Conservation (phyloP, 139 green algal species). For the Deuterostichococcus epilithicus region DNA sequence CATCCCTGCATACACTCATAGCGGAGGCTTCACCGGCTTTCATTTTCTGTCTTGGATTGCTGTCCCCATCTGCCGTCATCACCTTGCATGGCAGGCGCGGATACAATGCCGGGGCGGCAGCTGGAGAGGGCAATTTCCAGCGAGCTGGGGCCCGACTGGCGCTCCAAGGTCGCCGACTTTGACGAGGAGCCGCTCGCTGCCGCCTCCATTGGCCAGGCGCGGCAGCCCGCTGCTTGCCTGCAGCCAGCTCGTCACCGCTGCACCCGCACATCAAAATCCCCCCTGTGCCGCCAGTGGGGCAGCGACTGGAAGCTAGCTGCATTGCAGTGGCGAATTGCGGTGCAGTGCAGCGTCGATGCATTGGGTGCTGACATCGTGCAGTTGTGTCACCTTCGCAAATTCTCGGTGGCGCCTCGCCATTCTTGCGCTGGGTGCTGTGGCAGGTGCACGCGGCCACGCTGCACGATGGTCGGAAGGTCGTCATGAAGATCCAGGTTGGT, state of each 20-base stretch:
- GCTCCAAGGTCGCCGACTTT: slow-evolving; percentile 60
- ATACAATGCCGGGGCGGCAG: slow-evolving; percentile 90
- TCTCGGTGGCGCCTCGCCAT: too few relatives aligned
- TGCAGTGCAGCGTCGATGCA: too few relatives aligned
- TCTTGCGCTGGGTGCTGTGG: too few relatives aligned
- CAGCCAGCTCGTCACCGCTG: too few relatives aligned
- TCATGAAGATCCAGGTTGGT: slow-evolving; percentile 93
- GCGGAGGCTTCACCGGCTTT: too few relatives aligned
- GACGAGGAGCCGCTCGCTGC: slow-evolving; percentile 79
- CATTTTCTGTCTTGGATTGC: too few relatives aligned
- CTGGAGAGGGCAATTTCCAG: slow-evolving; percentile 68
- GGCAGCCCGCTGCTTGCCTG: not conserved
- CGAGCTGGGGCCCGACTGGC: slow-evolving; percentile 78
- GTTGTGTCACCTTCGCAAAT: too few relatives aligned
- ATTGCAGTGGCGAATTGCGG: too few relatives aligned
- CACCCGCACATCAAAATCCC: too few relatives aligned
- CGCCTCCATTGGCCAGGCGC: slow-evolving; percentile 79
- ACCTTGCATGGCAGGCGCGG: slow-evolving; percentile 73
- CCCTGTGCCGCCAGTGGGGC: too few relatives aligned
- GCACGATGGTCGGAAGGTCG: slow-evolving; percentile 66
- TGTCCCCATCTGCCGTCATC: slow-evolving; percentile 12
- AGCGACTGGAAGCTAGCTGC: too few relatives aligned
- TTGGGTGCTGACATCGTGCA: not conserved
- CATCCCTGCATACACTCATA: too few relatives aligned
- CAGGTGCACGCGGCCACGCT: slow-evolving; percentile 78